phyloP scores from a whole-genome alignment of 176 grass and related monocot species.

The Carex kokanica region DNA sequence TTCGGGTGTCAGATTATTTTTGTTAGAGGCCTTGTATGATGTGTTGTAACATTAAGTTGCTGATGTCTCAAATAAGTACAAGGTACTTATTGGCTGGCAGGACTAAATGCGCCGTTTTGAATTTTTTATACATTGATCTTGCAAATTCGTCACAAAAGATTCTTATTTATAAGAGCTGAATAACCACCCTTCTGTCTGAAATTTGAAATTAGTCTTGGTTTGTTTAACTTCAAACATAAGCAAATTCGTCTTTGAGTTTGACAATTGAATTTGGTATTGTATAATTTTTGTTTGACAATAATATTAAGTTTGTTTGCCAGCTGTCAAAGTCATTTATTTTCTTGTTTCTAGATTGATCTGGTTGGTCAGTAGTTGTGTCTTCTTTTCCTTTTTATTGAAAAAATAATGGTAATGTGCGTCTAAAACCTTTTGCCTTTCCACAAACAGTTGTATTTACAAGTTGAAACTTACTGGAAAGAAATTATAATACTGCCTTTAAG shows the following conservation, averaged over 20 bases:
- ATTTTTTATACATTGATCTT: neutral
- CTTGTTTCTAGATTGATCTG: conserved; percentile 1
- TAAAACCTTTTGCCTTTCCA: neutral
- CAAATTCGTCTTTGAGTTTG: neutral
- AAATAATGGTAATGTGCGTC: neutral
- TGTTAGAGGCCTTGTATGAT: conserved; percentile 6
- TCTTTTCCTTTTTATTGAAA: neutral
- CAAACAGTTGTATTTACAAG: conserved; percentile 3
- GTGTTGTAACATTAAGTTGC: neutral
- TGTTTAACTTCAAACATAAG: neutral
- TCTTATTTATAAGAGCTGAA: neutral
- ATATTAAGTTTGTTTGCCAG: neutral
- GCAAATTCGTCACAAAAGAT: neutral
- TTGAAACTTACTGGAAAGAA: neutral
- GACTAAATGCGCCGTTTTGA: neutral
- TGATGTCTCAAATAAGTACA: neutral
- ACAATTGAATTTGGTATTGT: neutral
- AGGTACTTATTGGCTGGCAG: neutral
- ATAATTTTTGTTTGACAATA: neutral
- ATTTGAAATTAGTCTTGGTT: conserved; percentile 6
- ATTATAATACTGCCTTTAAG: neutral
- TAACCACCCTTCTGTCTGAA: neutral
- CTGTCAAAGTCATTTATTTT: conserved; percentile 5
- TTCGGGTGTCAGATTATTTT: neutral
- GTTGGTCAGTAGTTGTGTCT: neutral